Base-by-base conservation (phyloP, 2,329 filamentous ascomycete species). In the Magnaporthiopsis incrustans region DNA sequence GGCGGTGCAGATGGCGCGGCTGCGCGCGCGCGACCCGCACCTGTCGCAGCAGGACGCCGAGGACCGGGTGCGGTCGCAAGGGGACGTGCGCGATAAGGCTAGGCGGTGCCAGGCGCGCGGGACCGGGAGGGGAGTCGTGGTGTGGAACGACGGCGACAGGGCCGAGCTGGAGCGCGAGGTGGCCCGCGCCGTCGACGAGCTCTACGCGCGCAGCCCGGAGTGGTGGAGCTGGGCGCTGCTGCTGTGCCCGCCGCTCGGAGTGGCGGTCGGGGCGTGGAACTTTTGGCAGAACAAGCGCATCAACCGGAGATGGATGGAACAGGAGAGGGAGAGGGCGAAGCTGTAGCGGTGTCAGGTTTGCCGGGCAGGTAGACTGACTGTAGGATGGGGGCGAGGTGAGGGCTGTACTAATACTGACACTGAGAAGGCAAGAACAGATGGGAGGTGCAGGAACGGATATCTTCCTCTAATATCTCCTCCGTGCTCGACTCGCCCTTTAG, bases 61-160 rank as follows among this genome's bases (percentile, higher is more conserved):
- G 80, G 92, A 96, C 73, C 81, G 95, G 25, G 92, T 99, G 6
- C 79, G 82, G 67, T 96, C 92, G 73, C 95, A 99, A 81, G 89
- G 87, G 59, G 91, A 96, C 74, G 90, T 97, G 66, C 81, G 86
- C 68, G 85, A 90, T 70, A 98, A 98, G 82, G 93, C 91, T 25
- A 82, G 83, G 73, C 81, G 91, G 73, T 91, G 88, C 66, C 81
- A 89, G 76, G 86, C 83, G 60, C 80, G 92, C 59, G 84, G 81
- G 62, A 73, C 76, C 59, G 86, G 85, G 8, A 83, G 82, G 60
- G 94, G 93, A 0, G 83, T 92, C 4, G 91, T 97, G 44, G 83
- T 99, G 30, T 95, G 91, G 91, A 99, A 99, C 77, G 94, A 98
- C 77, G 85, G 85, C 2, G 86, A 85, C 60, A 87, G 81, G 71